A percentile compares a stretch with the other conserved stretches of the same genome.
These are phyloP conservation scores for Alternaria sp. DNA, from an alignment of 2,329 filamentous ascomycete species.

Conservation along the genomic window DNA sequence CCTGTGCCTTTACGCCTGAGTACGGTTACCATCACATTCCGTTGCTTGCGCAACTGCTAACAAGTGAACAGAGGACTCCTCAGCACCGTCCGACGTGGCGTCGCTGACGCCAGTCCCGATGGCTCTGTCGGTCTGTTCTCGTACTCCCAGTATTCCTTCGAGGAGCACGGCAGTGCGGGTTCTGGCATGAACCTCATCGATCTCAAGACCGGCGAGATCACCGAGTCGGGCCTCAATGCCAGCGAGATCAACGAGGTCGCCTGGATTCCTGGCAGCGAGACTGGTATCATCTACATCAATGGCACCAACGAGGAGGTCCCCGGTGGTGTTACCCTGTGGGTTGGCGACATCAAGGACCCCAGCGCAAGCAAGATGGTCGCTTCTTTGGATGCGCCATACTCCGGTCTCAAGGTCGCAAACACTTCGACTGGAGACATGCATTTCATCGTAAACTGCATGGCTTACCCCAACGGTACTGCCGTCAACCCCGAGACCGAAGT, in stretches of 20 bases:
- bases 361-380: constrained; percentile 41
- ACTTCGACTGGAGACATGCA: constrained; percentile 49
- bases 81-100: constrained; percentile 73
- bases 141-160: constrained; percentile 79
- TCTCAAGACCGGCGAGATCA: constrained; percentile 42
- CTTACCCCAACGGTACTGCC: constrained; percentile 72
- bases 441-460: constrained; percentile 63
- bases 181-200: constrained; percentile 53
- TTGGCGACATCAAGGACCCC: constrained; percentile 40
- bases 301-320: constrained; percentile 64
- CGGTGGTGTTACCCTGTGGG: constrained; percentile 46
- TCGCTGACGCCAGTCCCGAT: constrained; percentile 69
- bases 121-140: constrained; percentile 71
- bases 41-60: not conserved
- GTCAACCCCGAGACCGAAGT: constrained; percentile 68
- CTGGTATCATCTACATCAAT: constrained; percentile 68
- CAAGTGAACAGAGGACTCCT: constrained; percentile 56
- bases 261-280: constrained; percentile 44
- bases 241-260: constrained; percentile 43
- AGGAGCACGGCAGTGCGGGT: constrained; percentile 67
- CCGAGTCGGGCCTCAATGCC: constrained; percentile 36
- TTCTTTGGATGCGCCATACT: constrained; percentile 55
- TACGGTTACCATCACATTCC: constrained; percentile 19
- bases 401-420: constrained; percentile 57
- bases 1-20: constrained; percentile 44